These are phyloP conservation scores for Globisporangium cystogenes DNA, from an alignment of 352 stramenopile genomes.

Conservation along the genomic window DNA sequence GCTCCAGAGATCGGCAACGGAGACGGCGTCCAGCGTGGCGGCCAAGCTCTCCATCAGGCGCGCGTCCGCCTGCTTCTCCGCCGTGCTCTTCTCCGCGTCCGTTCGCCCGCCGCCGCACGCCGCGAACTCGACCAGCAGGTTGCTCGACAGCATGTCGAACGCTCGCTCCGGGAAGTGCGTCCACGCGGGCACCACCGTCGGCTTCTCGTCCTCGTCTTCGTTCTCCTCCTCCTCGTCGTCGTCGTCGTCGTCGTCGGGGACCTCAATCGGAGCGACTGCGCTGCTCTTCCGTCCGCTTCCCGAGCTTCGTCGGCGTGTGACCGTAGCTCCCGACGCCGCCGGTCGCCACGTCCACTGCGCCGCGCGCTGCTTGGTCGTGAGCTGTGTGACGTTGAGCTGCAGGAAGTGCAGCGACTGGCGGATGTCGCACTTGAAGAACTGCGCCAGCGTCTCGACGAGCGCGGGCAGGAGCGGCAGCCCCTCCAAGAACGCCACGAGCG, in stretches of 20 bases:
- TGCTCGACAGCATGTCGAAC: constrained; percentile 61
- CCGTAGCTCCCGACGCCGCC: not conserved
- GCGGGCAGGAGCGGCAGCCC: constrained; percentile 26
- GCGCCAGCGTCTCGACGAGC: constrained; percentile 35
- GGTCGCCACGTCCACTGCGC: constrained; percentile 15
- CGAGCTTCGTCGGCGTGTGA: not conserved
- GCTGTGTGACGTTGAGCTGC: constrained; percentile 32
- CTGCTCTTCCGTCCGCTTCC: not conserved
- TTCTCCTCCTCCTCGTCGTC: not conserved
- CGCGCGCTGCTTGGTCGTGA: constrained; percentile 8
- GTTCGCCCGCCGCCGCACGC: constrained; percentile 9
- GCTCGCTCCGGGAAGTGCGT: constrained; percentile 30
- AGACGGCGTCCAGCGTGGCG: constrained; percentile 42
- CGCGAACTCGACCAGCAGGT: constrained; percentile 39
- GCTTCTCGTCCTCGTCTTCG: not conserved
- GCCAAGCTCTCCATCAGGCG: constrained; percentile 36
- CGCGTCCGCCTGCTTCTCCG: constrained; percentile 33
- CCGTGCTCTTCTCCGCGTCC: constrained; percentile 29
- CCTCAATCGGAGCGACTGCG: not conserved
- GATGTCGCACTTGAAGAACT: constrained; percentile 62
- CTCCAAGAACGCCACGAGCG: constrained; percentile 56
- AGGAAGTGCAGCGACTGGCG: constrained; percentile 69
- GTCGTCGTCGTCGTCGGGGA: not conserved
- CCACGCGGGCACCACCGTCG: constrained; percentile 35
- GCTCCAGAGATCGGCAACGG: constrained; percentile 36